A percentile compares a stretch with the other conserved stretches of the same genome.
Evolutionary conservation across 768 basidiomycete genomes (phyloP).

Genomic region (Lactarius sanguifluus): DNA sequence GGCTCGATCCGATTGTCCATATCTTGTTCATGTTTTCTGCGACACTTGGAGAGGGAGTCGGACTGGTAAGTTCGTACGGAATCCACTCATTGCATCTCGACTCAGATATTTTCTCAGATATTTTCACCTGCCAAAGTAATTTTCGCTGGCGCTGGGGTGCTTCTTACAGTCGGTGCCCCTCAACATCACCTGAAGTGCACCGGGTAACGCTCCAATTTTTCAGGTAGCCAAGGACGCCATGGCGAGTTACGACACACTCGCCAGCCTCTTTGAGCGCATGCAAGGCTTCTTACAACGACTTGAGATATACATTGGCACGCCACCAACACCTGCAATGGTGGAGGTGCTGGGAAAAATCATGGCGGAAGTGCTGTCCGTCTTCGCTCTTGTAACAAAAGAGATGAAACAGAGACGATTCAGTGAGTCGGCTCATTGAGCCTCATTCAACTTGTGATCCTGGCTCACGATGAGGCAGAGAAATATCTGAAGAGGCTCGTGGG

Average conservation of each 20-base stretch:
- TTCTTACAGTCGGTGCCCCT: background rate
- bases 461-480: background rate
- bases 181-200: too few species aligned
- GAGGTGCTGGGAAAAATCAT: conserved; percentile 7
- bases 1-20: background rate
- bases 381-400: conserved; percentile 3
- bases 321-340: background rate
- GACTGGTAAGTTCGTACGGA: background rate
- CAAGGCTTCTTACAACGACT: conserved; percentile 15
- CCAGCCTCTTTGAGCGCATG: conserved; percentile 7
- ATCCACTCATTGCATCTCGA: background rate
- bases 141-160: background rate
- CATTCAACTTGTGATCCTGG: too few species aligned
- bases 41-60: background rate
- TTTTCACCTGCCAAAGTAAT: background rate
- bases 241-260: conserved; percentile 5
- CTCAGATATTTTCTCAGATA: background rate
- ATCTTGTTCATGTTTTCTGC: background rate
- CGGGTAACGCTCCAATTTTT: background rate
- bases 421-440: background rate
- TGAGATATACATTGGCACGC: background rate
- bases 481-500: conserved; percentile 3
- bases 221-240: conserved; percentile 5
- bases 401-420: conserved; percentile 2
- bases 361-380: background rate